Percentiles rank a stretch among this genome's conserved stretches.
These are phyloP conservation scores for Lipomyces yamadae DNA, from an alignment of 805 yeast genomes.

Conservation along the genomic window DNA sequence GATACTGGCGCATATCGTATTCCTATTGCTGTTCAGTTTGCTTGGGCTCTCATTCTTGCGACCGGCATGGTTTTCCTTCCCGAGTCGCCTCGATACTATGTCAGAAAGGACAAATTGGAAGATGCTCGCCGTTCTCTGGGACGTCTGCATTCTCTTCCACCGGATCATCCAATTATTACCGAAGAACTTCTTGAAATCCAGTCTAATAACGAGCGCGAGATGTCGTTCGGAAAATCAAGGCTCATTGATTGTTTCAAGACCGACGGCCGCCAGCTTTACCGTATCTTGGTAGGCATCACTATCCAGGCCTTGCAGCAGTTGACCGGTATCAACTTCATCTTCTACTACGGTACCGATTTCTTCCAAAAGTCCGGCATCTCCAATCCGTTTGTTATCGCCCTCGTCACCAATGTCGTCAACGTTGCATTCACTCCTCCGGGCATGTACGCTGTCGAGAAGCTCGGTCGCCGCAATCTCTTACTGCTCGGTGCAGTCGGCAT, in stretches of 20 bases:
- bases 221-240: constrained; percentile 30
- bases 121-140: constrained; percentile 62
- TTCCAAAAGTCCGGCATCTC: constrained; percentile 69
- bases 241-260: constrained; percentile 42
- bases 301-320: constrained; percentile 85
- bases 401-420: constrained; percentile 82
- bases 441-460: constrained; percentile 70
- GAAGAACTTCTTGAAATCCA: constrained; percentile 56
- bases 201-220: constrained; percentile 56
- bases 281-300: constrained; percentile 63
- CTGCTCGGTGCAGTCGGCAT: constrained; percentile 78
- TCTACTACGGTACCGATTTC: constrained; percentile 86
- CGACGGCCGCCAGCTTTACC: constrained; percentile 34
- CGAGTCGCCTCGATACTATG: constrained; percentile 74
- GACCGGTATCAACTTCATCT: constrained; percentile 87
- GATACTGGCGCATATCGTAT: constrained; percentile 81
- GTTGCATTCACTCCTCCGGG: constrained; percentile 85
- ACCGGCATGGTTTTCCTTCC: constrained; percentile 71
- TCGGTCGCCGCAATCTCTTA: constrained; percentile 77
- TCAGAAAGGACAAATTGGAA: constrained; percentile 60
- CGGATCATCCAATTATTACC: constrained; percentile 52
- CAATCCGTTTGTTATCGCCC: constrained; percentile 72
- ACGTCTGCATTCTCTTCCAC: constrained; percentile 51
- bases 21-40: constrained; percentile 73
- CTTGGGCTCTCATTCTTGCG: constrained; percentile 66